Evolutionary conservation across 768 basidiomycete species (phyloP).

Genomic region (Hericium alpestre): DNA sequence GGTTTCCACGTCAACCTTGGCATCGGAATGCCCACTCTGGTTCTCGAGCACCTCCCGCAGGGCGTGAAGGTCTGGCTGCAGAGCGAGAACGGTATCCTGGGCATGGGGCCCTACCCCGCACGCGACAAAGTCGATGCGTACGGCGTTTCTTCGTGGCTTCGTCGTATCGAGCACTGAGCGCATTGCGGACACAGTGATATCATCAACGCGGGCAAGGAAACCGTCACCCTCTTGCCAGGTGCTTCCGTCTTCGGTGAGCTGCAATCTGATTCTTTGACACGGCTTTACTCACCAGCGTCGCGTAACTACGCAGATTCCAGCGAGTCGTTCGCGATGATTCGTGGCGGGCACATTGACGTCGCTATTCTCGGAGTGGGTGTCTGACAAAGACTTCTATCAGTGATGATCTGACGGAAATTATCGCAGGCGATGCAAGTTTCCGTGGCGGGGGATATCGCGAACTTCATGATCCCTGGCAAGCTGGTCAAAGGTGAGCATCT

Average conservation of each 20-base stretch:
- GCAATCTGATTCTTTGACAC: not conserved
- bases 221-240: conserved; percentile 84
- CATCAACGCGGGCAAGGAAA: conserved; percentile 93
- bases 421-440: conserved; percentile 92
- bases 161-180: not conserved
- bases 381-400: not conserved
- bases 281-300: not conserved
- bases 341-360: conserved; percentile 90
- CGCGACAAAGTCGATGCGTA: conserved; percentile 71
- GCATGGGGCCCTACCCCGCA: conserved; percentile 86
- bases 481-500: conserved; percentile 55
- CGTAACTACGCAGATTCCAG: conserved; percentile 50
- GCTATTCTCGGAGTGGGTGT: conserved; percentile 79
- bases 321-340: conserved; percentile 96
- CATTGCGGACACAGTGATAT: conserved; percentile 49
- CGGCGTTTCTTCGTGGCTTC: conserved; percentile 21
- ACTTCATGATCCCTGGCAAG: conserved; percentile 98
- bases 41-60: conserved; percentile 66
- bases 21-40: conserved; percentile 86
- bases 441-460: conserved; percentile 85
- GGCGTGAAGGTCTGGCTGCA: conserved; percentile 81
- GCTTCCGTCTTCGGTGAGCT: conserved; percentile 78
- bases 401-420: not conserved
- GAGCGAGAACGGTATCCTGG: conserved; percentile 84
- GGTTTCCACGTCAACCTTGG: conserved; percentile 85